phyloP scores from a whole-genome alignment of 495 filamentous ascomycete genomes.

The Penicillium lagena region DNA sequence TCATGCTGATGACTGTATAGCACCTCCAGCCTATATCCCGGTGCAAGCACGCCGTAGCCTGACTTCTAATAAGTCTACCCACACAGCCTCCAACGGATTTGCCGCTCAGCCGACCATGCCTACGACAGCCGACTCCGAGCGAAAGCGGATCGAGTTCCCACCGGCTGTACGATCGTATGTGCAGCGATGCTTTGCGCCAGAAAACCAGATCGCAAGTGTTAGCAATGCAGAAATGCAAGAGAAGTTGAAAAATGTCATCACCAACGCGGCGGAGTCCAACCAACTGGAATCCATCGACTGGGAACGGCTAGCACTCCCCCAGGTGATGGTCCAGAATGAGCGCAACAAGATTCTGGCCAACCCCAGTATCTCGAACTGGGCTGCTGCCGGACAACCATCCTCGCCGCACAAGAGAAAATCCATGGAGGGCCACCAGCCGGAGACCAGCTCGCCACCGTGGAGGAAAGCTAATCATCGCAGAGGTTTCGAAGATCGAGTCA shows the following conservation, averaged over 20 bases:
- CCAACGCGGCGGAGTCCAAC: slow-evolving; percentile 63
- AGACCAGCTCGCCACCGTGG: slow-evolving; percentile 59
- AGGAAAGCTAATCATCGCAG: slow-evolving; percentile 57
- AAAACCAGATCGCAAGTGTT: slow-evolving; percentile 61
- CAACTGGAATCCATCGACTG: slow-evolving; percentile 71
- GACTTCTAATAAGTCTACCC: slow-evolving; percentile 14
- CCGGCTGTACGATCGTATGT: slow-evolving; percentile 74
- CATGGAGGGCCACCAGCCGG: slow-evolving; percentile 48
- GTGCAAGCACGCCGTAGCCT: slow-evolving; percentile 47
- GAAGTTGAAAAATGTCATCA: slow-evolving; percentile 82
- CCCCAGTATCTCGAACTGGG: slow-evolving; percentile 32
- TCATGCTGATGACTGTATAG: slow-evolving; percentile 14
- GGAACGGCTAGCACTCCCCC: slow-evolving; percentile 77
- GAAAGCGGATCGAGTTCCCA: slow-evolving; percentile 61
- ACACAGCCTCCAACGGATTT: slow-evolving; percentile 20
- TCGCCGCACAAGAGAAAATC: slow-evolving; percentile 75
- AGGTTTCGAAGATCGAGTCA: slow-evolving; percentile 71
- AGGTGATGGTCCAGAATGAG: slow-evolving; percentile 75
- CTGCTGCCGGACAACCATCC: slow-evolving; percentile 17
- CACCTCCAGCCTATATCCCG: slow-evolving; percentile 42
- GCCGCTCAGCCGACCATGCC: slow-evolving; percentile 6
- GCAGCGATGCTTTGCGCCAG: slow-evolving; percentile 71
- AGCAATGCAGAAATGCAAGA: slow-evolving; percentile 64
- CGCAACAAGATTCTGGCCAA: slow-evolving; percentile 41
- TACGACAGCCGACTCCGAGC: slow-evolving; percentile 15